A percentile compares a stretch with the other conserved stretches of the same genome.
Evolutionary conservation across 148 eudicot species (phyloP).

Genomic region (Camellia lanceoleosa): DNA sequence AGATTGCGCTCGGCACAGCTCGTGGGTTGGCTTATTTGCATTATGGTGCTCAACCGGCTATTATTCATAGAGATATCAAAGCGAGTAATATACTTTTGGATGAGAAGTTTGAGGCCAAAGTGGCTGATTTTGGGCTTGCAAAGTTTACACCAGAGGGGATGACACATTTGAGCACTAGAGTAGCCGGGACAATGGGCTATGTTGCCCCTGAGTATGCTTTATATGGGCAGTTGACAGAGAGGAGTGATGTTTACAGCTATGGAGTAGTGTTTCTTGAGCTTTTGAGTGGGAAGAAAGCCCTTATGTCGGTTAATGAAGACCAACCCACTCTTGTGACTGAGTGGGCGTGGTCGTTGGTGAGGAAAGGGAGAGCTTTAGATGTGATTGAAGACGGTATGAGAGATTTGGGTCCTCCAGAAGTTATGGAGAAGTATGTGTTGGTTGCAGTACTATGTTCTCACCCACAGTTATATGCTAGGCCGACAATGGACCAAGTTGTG

Average conservation of each 20-base stretch:
- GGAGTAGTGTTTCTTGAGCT: constrained; percentile 12
- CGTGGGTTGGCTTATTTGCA: no score
- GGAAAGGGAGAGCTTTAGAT: constrained; percentile 8
- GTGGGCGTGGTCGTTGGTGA: constrained; percentile 21
- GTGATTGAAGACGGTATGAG: constrained; percentile 15
- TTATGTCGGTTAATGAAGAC: constrained; percentile 1
- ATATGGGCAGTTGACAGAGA: no score
- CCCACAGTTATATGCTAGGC: no score
- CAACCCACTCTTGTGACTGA: constrained; percentile 7
- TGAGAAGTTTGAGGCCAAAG: constrained; percentile 18
- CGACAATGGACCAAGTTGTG: no score
- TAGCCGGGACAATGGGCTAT: no score
- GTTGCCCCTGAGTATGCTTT: no score
- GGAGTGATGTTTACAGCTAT: no score
- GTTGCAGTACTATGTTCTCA: not conserved
- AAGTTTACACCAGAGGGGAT: constrained; percentile 12
- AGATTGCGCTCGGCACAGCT: no score
- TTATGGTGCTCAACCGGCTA: no score
- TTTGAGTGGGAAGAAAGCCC: constrained; percentile 20
- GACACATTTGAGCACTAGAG: no score
- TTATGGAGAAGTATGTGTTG: constrained; percentile 12
- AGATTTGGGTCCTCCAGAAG: constrained; percentile 13
- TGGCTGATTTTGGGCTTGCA: constrained; percentile 26
- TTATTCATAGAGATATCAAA: no score
- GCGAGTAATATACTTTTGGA: constrained; percentile 4